phyloP scores from a whole-genome alignment of 2,329 filamentous ascomycete genomes.

The Colletotrichum liaoningense region DNA sequence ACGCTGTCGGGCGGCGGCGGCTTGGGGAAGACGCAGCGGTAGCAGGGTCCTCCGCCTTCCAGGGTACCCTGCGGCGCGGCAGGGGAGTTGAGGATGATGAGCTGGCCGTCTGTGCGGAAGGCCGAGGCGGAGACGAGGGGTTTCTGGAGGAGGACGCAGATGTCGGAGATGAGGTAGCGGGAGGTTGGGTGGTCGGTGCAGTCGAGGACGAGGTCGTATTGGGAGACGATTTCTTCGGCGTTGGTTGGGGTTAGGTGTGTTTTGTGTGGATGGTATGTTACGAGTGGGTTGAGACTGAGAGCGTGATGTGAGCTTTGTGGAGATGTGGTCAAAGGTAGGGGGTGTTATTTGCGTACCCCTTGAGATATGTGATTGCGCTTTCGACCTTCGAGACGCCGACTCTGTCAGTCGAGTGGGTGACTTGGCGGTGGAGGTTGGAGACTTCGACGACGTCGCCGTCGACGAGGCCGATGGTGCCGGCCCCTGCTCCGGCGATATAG shows the following conservation, averaged over 20 bases:
- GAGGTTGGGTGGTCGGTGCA: constrained; percentile 95
- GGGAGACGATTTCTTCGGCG: constrained; percentile 72
- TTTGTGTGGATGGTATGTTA: constrained; percentile 72
- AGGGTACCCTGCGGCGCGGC: constrained; percentile 68
- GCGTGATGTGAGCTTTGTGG: neutral
- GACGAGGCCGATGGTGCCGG: constrained; percentile 84
- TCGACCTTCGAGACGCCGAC: constrained; percentile 85
- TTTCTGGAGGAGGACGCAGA: constrained; percentile 82
- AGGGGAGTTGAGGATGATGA: constrained; percentile 89
- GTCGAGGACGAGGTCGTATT: constrained; percentile 89
- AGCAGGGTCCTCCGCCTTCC: constrained; percentile 80
- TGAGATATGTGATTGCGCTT: constrained; percentile 74
- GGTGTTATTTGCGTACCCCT: constrained; percentile 53
- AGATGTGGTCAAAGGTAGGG: neutral
- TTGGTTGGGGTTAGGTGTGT: constrained; percentile 76
- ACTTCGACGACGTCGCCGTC: constrained; percentile 90
- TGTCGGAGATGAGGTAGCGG: constrained; percentile 92
- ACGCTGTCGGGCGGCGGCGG: constrained; percentile 88
- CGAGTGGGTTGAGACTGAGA: constrained; percentile 76
- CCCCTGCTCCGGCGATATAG: constrained; percentile 91
- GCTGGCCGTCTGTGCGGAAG: constrained; percentile 87
- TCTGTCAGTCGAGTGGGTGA: constrained; percentile 78
- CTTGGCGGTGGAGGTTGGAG: constrained; percentile 93
- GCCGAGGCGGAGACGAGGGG: constrained; percentile 91
- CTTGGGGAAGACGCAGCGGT: constrained; percentile 90